A percentile compares a stretch with the other conserved stretches of the same genome.
These are phyloP conservation scores for Chaetomium tenue DNA, from an alignment of 495 filamentous ascomycete genomes.

Conservation along the genomic window DNA sequence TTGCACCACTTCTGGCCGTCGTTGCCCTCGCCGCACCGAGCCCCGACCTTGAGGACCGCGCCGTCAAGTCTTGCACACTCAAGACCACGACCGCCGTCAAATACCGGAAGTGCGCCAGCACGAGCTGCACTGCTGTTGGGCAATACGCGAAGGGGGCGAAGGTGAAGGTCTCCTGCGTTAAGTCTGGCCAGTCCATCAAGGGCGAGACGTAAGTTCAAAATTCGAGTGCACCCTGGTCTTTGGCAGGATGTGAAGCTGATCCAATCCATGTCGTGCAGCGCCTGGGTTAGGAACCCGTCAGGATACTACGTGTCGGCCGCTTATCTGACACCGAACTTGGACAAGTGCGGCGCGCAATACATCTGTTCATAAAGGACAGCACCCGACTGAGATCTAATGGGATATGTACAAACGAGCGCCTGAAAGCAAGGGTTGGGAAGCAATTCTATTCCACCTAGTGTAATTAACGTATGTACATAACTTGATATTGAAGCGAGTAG, in stretches of 20 bases:
- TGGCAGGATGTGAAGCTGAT: background rate
- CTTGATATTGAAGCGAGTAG: too few relatives aligned
- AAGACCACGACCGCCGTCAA: slow-evolving; percentile 6
- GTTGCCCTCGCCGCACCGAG: slow-evolving; percentile 4
- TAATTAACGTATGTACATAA: too few relatives aligned
- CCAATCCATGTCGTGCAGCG: slow-evolving; percentile 4
- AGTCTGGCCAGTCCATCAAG: background rate
- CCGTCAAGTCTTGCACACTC: slow-evolving; percentile 3
- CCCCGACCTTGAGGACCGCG: slow-evolving; percentile 4
- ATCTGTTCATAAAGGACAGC: slow-evolving; percentile 6
- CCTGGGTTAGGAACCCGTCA: slow-evolving; percentile 2
- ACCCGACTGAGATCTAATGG: background rate
- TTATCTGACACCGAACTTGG: slow-evolving; percentile 7
- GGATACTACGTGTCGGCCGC: slow-evolving; percentile 6
- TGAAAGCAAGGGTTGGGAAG: slow-evolving; percentile 1
- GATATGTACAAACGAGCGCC: background rate
- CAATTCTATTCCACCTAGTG: background rate
- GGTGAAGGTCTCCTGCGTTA: slow-evolving; percentile 1
- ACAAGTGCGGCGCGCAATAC: slow-evolving; percentile 3
- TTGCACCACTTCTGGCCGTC: slow-evolving; percentile 4
- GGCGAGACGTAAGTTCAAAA: slow-evolving; percentile 7
- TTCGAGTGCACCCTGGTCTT: slow-evolving; percentile 2
- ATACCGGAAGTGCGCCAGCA: slow-evolving; percentile 4
- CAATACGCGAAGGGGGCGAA: slow-evolving; percentile 6
- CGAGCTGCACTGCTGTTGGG: slow-evolving; percentile 3